These are phyloP conservation scores for Teratosphaeria zuluensis DNA, from an alignment of 2,329 filamentous ascomycete genomes.

Conservation along the genomic window DNA sequence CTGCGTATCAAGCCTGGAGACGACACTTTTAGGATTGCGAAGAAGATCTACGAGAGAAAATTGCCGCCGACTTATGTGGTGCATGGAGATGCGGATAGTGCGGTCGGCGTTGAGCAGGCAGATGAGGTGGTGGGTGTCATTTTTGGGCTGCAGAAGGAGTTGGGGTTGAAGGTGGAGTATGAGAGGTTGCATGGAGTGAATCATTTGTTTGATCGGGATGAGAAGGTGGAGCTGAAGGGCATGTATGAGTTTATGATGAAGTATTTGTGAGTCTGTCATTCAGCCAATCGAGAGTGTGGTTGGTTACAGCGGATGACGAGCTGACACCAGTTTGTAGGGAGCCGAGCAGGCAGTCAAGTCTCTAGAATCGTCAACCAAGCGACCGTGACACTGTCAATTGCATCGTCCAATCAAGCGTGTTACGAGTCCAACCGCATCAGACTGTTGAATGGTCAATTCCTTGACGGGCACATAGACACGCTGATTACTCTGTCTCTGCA, in stretches of 20 bases:
- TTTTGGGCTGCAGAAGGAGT: constrained; percentile 7
- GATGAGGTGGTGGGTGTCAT: constrained; percentile 24
- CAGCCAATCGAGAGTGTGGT: no score
- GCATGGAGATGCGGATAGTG: constrained; percentile 20
- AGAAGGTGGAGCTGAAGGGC: constrained; percentile 15
- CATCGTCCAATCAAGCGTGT: no score
- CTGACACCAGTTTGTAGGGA: no score
- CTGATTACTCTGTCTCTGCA: no score
- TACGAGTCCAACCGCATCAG: no score
- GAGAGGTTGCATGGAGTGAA: constrained; percentile 18
- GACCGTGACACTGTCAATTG: no score
- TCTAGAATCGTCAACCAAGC: no score
- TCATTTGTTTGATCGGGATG: constrained; percentile 18
- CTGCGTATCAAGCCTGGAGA: constrained; percentile 12
- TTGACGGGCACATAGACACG: no score
- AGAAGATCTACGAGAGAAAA: constrained; percentile 14
- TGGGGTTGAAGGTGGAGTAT: constrained; percentile 17
- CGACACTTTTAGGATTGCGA: constrained; percentile 17
- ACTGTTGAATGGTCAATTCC: no score
- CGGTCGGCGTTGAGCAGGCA: constrained; percentile 21
- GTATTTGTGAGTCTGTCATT: constrained; percentile 9
- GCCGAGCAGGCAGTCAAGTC: no score
- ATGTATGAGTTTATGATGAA: constrained; percentile 21
- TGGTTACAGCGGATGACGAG: no score
- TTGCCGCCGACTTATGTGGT: constrained; percentile 21